phyloP scores from a whole-genome alignment of 164 flowering plant genomes.

The Chimonanthus salicifolius region DNA sequence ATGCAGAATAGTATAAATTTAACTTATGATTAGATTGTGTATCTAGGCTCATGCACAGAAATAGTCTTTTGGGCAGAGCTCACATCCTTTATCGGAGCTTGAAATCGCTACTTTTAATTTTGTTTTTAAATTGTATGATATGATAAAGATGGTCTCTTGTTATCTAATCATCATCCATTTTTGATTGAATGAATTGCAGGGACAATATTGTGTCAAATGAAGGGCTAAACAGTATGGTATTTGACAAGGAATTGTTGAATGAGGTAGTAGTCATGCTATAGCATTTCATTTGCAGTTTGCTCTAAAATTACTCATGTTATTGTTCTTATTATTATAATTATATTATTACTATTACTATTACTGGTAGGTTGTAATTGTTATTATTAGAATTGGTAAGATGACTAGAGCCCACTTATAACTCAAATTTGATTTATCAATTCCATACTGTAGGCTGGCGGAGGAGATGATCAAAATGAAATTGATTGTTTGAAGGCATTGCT shows the following conservation, averaged over 20 bases:
- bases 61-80: too few species aligned
- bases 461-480: slow-evolving; percentile 48
- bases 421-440: background rate
- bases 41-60: too few species aligned
- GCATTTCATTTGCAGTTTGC: background rate
- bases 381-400: too few species aligned
- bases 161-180: background rate
- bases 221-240: slow-evolving; percentile 16
- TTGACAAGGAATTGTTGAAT: slow-evolving; percentile 25
- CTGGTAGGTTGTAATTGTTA: too few species aligned
- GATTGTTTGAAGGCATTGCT: slow-evolving; percentile 56
- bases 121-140: too few species aligned
- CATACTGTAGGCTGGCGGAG: slow-evolving; percentile 29
- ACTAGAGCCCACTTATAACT: too few species aligned
- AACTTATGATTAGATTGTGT: too few species aligned
- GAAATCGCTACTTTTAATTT: too few species aligned
- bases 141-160: background rate
- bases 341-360: too few species aligned
- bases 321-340: background rate
- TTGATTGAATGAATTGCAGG: slow-evolving; percentile 22
- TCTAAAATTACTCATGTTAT: slow-evolving; percentile 7
- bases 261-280: slow-evolving; percentile 27
- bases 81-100: too few species aligned
- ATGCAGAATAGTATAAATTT: too few species aligned
- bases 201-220: slow-evolving; percentile 20